Conservation (phyloP, 2,329 filamentous ascomycete genomes). For the Epichloe aotearoae region DNA sequence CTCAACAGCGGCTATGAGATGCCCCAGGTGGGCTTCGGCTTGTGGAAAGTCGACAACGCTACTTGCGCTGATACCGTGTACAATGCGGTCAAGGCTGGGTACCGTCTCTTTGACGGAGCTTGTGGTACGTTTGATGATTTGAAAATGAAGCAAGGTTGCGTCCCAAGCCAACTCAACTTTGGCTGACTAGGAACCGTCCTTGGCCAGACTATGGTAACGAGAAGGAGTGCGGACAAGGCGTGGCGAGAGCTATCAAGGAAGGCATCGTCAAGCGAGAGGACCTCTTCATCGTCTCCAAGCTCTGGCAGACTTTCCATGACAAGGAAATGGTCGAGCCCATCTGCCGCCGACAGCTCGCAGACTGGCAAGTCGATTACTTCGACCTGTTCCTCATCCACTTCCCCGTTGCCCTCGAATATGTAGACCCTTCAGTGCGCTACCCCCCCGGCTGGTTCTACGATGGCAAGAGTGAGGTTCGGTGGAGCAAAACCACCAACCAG, state of each 20-base stretch:
- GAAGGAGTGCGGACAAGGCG: constrained; percentile 61
- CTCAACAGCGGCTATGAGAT: constrained; percentile 54
- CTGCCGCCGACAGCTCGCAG: constrained; percentile 60
- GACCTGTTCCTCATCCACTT: constrained; percentile 86
- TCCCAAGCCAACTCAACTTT: not conserved
- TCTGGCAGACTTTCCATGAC: constrained; percentile 89
- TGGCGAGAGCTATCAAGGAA: constrained; percentile 68
- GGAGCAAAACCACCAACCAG: constrained; percentile 58
- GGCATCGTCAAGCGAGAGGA: constrained; percentile 73
- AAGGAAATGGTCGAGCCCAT: constrained; percentile 64
- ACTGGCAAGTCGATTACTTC: constrained; percentile 82
- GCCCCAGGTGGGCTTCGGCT: constrained; percentile 64
- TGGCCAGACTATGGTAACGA: constrained; percentile 64
- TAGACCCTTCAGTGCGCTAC: constrained; percentile 67
- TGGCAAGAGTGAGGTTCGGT: constrained; percentile 44
- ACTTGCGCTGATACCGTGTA: constrained; percentile 66
- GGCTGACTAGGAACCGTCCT: not conserved
- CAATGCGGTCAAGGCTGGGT: constrained; percentile 54
- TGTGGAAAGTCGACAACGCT: constrained; percentile 73
- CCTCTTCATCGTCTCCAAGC: constrained; percentile 84
- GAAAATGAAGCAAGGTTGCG: not conserved
- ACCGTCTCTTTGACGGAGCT: constrained; percentile 47
- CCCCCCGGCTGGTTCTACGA: constrained; percentile 71
- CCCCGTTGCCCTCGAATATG: constrained; percentile 71
- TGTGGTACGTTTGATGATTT: constrained; percentile 16